Base-by-base conservation (phyloP, 192 early-diverging fungal genomes). In the Jimgerdemannia flammicorona region DNA sequence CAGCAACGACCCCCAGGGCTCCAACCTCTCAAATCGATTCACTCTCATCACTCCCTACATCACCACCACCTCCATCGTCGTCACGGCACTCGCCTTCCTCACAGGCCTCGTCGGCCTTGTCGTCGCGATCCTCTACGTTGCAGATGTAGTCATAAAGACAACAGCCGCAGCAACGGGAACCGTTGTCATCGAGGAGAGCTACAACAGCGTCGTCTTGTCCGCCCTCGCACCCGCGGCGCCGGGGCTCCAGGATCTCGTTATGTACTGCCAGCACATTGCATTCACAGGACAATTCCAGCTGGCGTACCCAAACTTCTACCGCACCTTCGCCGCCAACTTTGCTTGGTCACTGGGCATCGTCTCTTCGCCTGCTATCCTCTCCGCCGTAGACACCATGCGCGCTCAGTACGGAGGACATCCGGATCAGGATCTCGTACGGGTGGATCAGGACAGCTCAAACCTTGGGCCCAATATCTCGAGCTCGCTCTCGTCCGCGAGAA, bases 271-370 rank as follows among this genome's bases (percentile, higher is more conserved):
- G 29, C 44, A 73, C 39, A 43, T 73, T 8, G 65, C 72, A 14
- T 73, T 65, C 43, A 66, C n/a, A 3, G 72, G 54, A 0, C 72
- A 73, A 39, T 44, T 73, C 64, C 29, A 43, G 14, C 67, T 73
- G 4, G 67, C 40, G 39, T 73, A 73, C n/a, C 72, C 72, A 4
- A 63, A 73, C 11, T 18, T 73, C 17, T 73, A 73, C 40, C 40
- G 63, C 10, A 43, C 72, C 4, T 73, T 73, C 11, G 67, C 54
- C 11, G 44, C 20, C 11, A 73, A 73, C 40, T 73, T 73, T 73
- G 72, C 44, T 3, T 73, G 72, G 72, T 43, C 72, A n/a, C 65
- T 73, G 54, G 72, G 72, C 39, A 7, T 73, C 6, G 65, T 73
- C 11, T 41, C 3, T 40, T 40, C 67, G 20, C 72, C 72, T 19